Evolutionary conservation across 169 alveolate genomes (phyloP).

Genomic region (Besnoitia besnoiti): DNA sequence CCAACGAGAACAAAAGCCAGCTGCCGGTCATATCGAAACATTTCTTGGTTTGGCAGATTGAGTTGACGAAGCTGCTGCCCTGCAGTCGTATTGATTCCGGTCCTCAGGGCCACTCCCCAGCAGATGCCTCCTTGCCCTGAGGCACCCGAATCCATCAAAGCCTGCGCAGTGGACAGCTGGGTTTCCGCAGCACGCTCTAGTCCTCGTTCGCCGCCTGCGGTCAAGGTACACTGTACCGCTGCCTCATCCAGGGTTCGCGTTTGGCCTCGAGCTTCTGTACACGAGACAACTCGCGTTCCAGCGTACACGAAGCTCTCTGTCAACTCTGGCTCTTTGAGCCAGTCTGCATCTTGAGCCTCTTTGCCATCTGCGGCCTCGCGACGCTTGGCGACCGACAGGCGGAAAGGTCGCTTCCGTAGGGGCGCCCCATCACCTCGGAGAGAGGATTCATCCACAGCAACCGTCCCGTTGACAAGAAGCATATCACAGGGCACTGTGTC

Average conservation of each 20-base stretch:
- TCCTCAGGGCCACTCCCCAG: slow-evolving; percentile 50
- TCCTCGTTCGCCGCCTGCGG: not conserved
- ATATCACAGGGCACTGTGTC: slow-evolving; percentile 41
- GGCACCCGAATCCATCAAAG: slow-evolving; percentile 26
- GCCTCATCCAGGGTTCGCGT: slow-evolving; percentile 6
- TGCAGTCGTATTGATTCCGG: slow-evolving; percentile 17
- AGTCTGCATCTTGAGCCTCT: not conserved
- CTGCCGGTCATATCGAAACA: not conserved
- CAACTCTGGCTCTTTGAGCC: not conserved
- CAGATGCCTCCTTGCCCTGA: slow-evolving; percentile 29
- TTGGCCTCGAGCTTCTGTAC: slow-evolving; percentile 10
- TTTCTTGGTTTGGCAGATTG: not conserved
- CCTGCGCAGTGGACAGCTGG: not conserved
- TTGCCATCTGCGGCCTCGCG: not conserved
- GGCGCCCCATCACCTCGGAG: slow-evolving; percentile 56
- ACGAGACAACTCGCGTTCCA: not conserved
- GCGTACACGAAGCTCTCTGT: slow-evolving; percentile 20
- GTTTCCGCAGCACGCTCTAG: not conserved
- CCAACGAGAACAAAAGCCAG: not conserved
- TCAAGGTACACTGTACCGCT: not conserved
- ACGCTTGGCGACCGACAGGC: not conserved
- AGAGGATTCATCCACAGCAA: slow-evolving; percentile 46
- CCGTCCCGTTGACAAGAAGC: slow-evolving; percentile 51
- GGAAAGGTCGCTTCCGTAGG: slow-evolving; percentile 15
- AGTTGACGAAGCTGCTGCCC: slow-evolving; percentile 53